Evolutionary conservation across 2,329 filamentous ascomycete genomes (phyloP).

Genomic region (Endoconidiophora laricicola): DNA sequence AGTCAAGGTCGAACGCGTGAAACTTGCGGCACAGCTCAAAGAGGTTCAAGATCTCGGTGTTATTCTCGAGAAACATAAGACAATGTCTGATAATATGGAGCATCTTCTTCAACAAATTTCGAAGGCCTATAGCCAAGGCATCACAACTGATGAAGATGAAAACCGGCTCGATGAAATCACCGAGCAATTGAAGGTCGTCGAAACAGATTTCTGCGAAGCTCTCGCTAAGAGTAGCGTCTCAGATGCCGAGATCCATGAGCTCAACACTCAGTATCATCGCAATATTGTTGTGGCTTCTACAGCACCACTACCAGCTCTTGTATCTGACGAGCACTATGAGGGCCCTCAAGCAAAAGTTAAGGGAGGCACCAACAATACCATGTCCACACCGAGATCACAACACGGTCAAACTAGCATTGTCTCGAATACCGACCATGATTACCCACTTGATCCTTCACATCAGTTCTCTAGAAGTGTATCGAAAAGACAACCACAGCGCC

Average conservation of each 20-base stretch:
- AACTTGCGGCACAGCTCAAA: conserved; percentile 29
- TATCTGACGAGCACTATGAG: not conserved
- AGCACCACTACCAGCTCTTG: not conserved
- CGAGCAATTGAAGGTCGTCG: conserved; percentile 20
- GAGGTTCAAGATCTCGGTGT: conserved; percentile 25
- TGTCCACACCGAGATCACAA: not conserved
- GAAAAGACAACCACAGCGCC: not conserved
- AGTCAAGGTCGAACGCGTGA: conserved; percentile 34
- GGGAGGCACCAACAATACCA: not conserved
- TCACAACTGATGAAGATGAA: conserved; percentile 37
- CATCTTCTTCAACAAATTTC: conserved; percentile 29
- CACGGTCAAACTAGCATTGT: no score
- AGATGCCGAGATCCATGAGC: conserved; percentile 3
- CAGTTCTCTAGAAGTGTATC: not conserved
- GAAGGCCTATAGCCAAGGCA: conserved; percentile 32
- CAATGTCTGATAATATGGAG: conserved; percentile 28
- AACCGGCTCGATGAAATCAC: conserved; percentile 31
- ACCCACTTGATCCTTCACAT: no score
- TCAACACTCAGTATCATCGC: conserved; percentile 1
- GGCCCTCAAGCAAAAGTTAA: not conserved
- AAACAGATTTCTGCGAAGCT: conserved; percentile 4
- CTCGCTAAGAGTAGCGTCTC: conserved; percentile 3
- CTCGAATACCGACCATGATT: no score
- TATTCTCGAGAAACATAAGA: conserved; percentile 27
- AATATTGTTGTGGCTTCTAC: conserved; percentile 6